phyloP scores from a whole-genome alignment of 106 monocot genomes.

The Gastrodia elata region DNA sequence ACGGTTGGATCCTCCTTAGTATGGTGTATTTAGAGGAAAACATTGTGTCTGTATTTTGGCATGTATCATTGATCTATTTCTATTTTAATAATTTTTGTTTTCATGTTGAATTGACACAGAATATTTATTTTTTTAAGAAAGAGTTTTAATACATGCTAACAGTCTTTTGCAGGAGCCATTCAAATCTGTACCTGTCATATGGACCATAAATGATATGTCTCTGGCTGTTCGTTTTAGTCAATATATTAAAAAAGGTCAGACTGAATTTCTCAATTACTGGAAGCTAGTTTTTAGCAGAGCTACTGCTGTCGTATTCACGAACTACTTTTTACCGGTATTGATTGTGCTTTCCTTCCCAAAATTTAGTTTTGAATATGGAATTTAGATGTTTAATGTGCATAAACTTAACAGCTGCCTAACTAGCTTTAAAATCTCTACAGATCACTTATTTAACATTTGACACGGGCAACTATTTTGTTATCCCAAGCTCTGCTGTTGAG shows the following conservation, averaged over 20 bases:
- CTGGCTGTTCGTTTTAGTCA: conserved; percentile 52
- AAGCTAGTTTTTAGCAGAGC: conserved; percentile 69
- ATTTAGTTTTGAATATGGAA: not conserved
- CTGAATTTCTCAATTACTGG: conserved; percentile 64
- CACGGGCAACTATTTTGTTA: conserved; percentile 67
- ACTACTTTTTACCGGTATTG: conserved; percentile 65
- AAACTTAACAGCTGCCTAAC: not conserved
- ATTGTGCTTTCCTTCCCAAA: conserved; percentile 5
- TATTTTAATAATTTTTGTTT: not conserved
- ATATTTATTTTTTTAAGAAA: not conserved
- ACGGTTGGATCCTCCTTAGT: not conserved
- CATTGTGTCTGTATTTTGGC: not conserved
- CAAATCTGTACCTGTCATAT: conserved; percentile 86
- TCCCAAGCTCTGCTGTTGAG: conserved; percentile 75
- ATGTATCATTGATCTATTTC: not conserved
- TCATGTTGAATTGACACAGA: not conserved
- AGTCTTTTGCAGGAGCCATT: conserved; percentile 98
- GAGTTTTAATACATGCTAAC: conserved; percentile 29
- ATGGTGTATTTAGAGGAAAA: not conserved
- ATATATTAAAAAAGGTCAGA: conserved; percentile 46
- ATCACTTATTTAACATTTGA: conserved; percentile 85
- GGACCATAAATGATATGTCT: conserved; percentile 59
- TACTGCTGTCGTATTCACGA: conserved; percentile 71
- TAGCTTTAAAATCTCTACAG: conserved; percentile 25
- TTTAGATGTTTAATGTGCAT: conserved; percentile 5